A percentile compares a stretch with the other conserved stretches of the same genome.
phyloP scores from a whole-genome alignment of 805 yeast species.

The Ogataea henricii region DNA sequence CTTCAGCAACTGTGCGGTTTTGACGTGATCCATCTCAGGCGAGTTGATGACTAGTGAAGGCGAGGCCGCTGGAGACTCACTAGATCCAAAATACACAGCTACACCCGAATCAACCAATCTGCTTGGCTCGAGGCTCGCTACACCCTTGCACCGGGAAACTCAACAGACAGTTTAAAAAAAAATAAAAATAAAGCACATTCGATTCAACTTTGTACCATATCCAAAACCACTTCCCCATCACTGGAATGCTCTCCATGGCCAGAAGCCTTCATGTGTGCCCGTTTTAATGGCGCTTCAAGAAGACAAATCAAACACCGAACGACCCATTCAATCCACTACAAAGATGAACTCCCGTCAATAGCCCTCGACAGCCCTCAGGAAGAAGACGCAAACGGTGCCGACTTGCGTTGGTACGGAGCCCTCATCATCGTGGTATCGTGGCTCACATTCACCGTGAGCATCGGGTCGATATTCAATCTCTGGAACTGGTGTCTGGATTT shows the following conservation, averaged over 20 bases:
- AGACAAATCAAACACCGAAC: slow-evolving; percentile 23
- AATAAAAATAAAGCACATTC: too few species aligned
- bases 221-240: not conserved
- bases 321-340: slow-evolving; percentile 29
- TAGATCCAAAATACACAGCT: too few species aligned
- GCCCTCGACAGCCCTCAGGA: slow-evolving; percentile 3
- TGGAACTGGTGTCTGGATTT: slow-evolving; percentile 34
- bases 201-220: too few species aligned
- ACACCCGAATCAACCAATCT: too few species aligned
- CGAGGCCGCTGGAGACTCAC: too few species aligned
- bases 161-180: too few species aligned
- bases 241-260: not conserved
- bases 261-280: slow-evolving; percentile 5
- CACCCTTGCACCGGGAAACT: too few species aligned
- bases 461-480: slow-evolving; percentile 33
- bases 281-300: slow-evolving; percentile 5
- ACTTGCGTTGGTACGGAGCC: slow-evolving; percentile 30
- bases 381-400: not conserved
- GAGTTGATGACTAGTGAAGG: too few species aligned
- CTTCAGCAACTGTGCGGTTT: slow-evolving; percentile 1
- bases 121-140: too few species aligned
- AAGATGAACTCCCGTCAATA: slow-evolving; percentile 10
- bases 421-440: slow-evolving; percentile 29
- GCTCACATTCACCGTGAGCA: slow-evolving; percentile 29
- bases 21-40: too few species aligned